A percentile compares a stretch with the other conserved stretches of the same genome.
Conservation (phyloP, 805 yeast species). For the Lachancea quebecensis region DNA sequence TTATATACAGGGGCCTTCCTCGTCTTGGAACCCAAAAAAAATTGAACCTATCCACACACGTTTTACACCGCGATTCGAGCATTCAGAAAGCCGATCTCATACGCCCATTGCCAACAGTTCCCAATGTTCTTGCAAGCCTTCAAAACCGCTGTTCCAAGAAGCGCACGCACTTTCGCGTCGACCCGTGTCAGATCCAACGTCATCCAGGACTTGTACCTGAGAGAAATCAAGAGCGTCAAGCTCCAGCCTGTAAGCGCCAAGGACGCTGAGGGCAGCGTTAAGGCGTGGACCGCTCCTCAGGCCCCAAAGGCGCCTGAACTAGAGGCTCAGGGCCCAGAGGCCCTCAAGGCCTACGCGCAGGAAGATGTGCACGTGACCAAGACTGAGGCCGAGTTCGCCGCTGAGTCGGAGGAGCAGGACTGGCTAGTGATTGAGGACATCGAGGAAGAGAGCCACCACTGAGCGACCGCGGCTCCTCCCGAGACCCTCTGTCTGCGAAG, state of each 20-base stretch:
- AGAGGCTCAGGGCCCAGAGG: constrained; percentile 61
- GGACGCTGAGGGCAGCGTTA: constrained; percentile 73
- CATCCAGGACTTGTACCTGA: constrained; percentile 77
- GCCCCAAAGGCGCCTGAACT: constrained; percentile 69
- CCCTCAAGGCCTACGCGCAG: constrained; percentile 60
- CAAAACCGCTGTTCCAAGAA: constrained; percentile 3
- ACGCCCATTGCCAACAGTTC: too few species aligned
- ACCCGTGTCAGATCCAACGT: constrained; percentile 42
- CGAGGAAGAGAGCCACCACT: constrained; percentile 37
- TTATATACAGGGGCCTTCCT: neutral
- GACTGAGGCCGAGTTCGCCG: constrained; percentile 38
- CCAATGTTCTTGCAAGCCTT: constrained; percentile 8
- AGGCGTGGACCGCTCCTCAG: constrained; percentile 75
- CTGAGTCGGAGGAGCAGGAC: constrained; percentile 41
- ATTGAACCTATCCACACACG: too few species aligned
- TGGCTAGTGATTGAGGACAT: constrained; percentile 77
- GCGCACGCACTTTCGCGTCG: constrained; percentile 28
- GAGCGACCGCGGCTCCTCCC: neutral
- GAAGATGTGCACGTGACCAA: constrained; percentile 69
- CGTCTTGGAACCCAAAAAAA: neutral
- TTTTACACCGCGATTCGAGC: neutral
- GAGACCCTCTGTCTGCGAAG: neutral
- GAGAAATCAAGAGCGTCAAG: constrained; percentile 83
- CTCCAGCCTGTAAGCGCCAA: constrained; percentile 66
- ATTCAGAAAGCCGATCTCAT: neutral